Base-by-base conservation (phyloP, 805 yeast species). In the Metschnikowia lunata region DNA sequence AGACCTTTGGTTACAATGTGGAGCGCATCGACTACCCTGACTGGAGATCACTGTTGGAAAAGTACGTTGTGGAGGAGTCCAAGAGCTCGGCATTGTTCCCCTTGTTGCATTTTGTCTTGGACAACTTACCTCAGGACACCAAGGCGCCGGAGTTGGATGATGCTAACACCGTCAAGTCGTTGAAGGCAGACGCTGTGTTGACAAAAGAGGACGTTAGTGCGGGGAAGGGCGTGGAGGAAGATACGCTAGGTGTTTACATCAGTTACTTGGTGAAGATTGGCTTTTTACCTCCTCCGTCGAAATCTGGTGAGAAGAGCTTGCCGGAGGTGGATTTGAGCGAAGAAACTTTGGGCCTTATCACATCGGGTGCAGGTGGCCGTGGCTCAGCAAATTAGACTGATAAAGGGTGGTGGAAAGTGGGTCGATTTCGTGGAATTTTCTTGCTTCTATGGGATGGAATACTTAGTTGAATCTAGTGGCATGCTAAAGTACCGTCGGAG, bases 91-190 rank as follows among this genome's bases (percentile, higher is more conserved):
- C 99, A 0, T 74, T 93, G 50, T 93, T 81, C 71, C 99, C 99
- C 46, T 74, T 93, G 56, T 72, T 93, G 55, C 98, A 93, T 68
- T 88, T 93, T 71, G 98, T 90, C 11, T 74, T 95, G 54, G 99
- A 89, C 59, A 83, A 90, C 61, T 76, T 93, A 58, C 97, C 97
- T 7, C 84, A 83, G 49, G 83, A 82, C 62, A 86, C 98, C 29
- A 86, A 82, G 65, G 98, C 99, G 9, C 98, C 99, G 2, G 97
- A 91, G 64, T 75, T 93, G 51, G 96, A 90, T 59, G 99, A 95
- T 55, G 42, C 74, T 5, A 90, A 93, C 62, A 87, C 98, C 1
- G 77, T 73, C n/a, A 61, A 62, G n/a, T 76, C 90, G 0, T 77
- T 93, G 60, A 69, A 66, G 46, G 71, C 64, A 26, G 97, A 88